A percentile compares a stretch with the other conserved stretches of the same genome.
Conservation (phyloP, 1,284 basidiomycete species). For the Ustilago xerochloae region DNA sequence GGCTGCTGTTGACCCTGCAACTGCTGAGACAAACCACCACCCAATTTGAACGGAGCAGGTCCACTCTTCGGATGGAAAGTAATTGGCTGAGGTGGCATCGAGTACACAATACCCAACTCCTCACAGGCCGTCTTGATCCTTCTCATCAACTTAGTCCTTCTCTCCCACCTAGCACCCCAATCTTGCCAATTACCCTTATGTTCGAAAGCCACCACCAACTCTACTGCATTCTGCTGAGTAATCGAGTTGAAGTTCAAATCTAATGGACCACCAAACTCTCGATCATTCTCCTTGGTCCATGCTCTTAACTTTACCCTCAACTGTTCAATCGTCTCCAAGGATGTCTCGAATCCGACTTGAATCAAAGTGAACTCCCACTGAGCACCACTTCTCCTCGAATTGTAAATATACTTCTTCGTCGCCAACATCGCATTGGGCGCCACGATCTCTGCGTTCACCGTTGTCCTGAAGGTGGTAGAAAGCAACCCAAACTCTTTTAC, state of each 20-base stretch:
- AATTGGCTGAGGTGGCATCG: constrained; percentile 61
- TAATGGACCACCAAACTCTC: constrained; percentile 70
- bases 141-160: constrained; percentile 64
- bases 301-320: constrained; percentile 74
- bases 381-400: constrained; percentile 53
- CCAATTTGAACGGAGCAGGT: constrained; percentile 44
- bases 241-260: constrained; percentile 67
- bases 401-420: constrained; percentile 79
- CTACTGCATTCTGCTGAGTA: constrained; percentile 62
- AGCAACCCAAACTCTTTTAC: constrained; percentile 77
- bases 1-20: neutral
- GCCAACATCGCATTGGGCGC: constrained; percentile 83
- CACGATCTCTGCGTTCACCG: constrained; percentile 81
- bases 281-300: constrained; percentile 76
- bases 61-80: constrained; percentile 54
- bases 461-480: constrained; percentile 80
- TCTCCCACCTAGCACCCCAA: constrained; percentile 78
- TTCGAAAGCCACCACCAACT: constrained; percentile 75
- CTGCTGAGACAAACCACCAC: constrained; percentile 1
- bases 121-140: constrained; percentile 56
- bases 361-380: constrained; percentile 80
- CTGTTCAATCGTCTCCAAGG: constrained; percentile 73
- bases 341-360: constrained; percentile 65
- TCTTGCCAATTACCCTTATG: constrained; percentile 87
- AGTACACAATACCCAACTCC: constrained; percentile 54